Conservation (phyloP, 208 protist species). For the Endotrypanum monterogeii region DNA sequence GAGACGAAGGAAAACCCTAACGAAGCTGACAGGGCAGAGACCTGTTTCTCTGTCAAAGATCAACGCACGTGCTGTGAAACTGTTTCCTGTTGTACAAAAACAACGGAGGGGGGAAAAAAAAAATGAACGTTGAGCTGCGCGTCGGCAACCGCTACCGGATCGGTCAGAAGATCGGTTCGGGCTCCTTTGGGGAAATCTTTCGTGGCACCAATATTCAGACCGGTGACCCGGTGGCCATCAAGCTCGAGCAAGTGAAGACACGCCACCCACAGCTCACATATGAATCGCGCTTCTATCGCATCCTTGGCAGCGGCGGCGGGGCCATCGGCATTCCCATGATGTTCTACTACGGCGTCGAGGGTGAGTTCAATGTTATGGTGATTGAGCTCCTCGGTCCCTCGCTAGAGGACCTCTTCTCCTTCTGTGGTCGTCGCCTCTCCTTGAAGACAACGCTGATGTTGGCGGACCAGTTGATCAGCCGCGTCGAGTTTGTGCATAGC, state of each 20-base stretch:
- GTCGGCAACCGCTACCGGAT: slow-evolving; percentile 97
- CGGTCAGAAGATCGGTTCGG: slow-evolving; percentile 97
- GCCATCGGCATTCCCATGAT: slow-evolving; percentile 89
- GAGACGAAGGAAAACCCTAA: background rate
- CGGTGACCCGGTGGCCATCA: slow-evolving; percentile 90
- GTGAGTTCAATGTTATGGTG: slow-evolving; percentile 94
- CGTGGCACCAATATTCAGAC: slow-evolving; percentile 91
- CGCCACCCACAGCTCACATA: slow-evolving; percentile 93
- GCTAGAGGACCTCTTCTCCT: slow-evolving; percentile 93
- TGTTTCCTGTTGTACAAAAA: too few species aligned
- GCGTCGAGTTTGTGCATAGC: slow-evolving; percentile 93
- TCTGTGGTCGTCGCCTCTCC: slow-evolving; percentile 84
- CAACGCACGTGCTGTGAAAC: background rate
- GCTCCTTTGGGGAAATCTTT: slow-evolving; percentile 95
- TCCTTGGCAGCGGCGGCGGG: slow-evolving; percentile 74
- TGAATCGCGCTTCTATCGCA: slow-evolving; percentile 90
- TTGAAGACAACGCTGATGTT: slow-evolving; percentile 94
- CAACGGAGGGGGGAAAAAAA: too few species aligned
- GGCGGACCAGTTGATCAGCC: slow-evolving; percentile 90
- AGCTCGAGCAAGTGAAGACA: slow-evolving; percentile 90
- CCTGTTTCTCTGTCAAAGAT: background rate
- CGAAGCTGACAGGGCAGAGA: background rate
- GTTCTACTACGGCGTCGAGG: slow-evolving; percentile 89
- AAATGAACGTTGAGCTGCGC: slow-evolving; percentile 90
- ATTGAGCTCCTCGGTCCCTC: slow-evolving; percentile 93